A percentile compares a stretch with the other conserved stretches of the same genome.
Conservation (phyloP, 192 early-diverging fungal species). For the Podila clonocystis region DNA sequence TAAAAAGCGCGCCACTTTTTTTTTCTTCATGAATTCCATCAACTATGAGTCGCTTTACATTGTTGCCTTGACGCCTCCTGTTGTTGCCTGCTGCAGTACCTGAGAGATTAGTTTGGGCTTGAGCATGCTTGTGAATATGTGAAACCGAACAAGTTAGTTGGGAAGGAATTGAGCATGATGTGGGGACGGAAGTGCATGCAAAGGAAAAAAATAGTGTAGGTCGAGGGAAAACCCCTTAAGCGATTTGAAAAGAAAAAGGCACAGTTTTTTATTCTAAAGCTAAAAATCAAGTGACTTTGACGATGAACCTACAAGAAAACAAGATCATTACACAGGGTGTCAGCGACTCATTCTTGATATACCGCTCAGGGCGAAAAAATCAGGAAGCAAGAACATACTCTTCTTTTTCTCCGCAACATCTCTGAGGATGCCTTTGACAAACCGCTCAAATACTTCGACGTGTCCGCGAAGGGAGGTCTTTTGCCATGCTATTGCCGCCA, state of each 20-base stretch:
- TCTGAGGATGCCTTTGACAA: constrained; percentile 61
- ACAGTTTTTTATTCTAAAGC: background rate
- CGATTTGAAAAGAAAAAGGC: no score
- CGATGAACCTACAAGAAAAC: constrained; percentile 3
- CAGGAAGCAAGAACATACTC: constrained; percentile 39
- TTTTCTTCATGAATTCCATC: no score
- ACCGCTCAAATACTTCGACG: constrained; percentile 73
- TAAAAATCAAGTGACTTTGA: constrained; percentile 26
- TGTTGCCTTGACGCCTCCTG: constrained; percentile 62
- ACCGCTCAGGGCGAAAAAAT: no score
- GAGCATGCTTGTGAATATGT: constrained; percentile 49
- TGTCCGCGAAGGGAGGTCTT: constrained; percentile 68
- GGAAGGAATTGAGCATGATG: no score
- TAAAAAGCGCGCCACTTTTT: no score
- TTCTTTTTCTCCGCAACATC: constrained; percentile 49
- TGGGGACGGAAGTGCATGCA: no score
- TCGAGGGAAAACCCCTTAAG: no score
- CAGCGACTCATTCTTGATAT: no score
- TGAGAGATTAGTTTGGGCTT: constrained; percentile 72
- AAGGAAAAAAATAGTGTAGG: no score
- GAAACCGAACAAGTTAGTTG: background rate
- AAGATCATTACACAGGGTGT: background rate
- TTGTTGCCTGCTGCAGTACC: constrained; percentile 64
- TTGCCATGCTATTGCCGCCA: constrained; percentile 51
- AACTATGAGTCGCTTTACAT: constrained; percentile 45